Base-by-base conservation (phyloP, 805 yeast genomes). In the Wickerhamomyces tratensis region DNA sequence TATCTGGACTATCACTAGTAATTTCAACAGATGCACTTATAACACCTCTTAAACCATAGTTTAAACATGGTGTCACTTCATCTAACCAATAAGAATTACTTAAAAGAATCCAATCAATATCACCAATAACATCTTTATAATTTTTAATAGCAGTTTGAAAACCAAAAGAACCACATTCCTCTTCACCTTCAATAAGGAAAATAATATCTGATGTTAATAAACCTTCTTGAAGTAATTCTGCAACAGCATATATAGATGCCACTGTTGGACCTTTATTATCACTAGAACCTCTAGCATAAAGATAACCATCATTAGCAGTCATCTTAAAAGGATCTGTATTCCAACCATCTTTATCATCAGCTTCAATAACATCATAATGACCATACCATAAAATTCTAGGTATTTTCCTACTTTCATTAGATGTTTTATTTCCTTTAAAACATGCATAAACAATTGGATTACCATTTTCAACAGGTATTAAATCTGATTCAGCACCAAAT, bases 1-100 rank as follows among this genome's bases (percentile, higher is more conserved):
- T 68, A 59, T 93, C 97, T 1, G 94, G 95, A 45, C 72, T 72
- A 49, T 81, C 89, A 41, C 88, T 77, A 44, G 68, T 66, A 10
- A 93, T 70, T 33, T 76, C 77, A 3, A 93, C 74, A n/a, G 79
- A 69, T 2, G 86, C 82, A 61, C 88, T 84, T 25, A 93, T 70
- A 2, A 89, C 91, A 40, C 98, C 98, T 57, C 98, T 72, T 44
- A 93, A 68, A 0, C 98, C 98, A 62, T 91, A 93, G 57, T 91
- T 91, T 52, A 93, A 68, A 60, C 97, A 91, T 1, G 98, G 98
- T 15, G 80, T 79, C 12, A 71, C 69, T 49, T 86, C 93, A 54
- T 89, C 95, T 11, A 91, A 68, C 98, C 98, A 93, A 55, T 88
- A 87, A 5, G 96, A 86, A 56, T 93, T 91, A 48, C 95, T 82